Conservation (phyloP, 2,329 filamentous ascomycete species). For the Fusarium nodosum region DNA sequence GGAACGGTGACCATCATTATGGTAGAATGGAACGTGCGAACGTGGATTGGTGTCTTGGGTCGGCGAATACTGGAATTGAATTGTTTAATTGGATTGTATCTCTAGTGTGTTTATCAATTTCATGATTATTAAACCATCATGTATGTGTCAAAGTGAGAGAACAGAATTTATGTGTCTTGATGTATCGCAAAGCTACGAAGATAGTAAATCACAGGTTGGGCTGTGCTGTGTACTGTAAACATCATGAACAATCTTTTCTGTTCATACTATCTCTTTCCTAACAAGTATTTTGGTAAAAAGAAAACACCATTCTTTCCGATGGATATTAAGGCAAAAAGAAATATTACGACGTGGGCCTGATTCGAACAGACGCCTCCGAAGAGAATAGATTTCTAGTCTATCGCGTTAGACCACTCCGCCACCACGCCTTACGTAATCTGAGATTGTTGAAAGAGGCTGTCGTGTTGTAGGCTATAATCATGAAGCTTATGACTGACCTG, state of each 20-base stretch:
- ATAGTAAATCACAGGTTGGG: too few species aligned
- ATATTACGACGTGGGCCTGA: background rate
- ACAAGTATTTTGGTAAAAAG: too few species aligned
- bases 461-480: background rate
- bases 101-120: background rate
- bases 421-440: slow-evolving; percentile 1
- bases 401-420: slow-evolving; percentile 4
- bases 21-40: slow-evolving; percentile 8
- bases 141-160: background rate
- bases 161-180: background rate
- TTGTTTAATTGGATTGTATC: background rate
- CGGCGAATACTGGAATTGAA: background rate
- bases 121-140: background rate
- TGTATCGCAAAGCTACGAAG: too few species aligned
- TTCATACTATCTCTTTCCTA: too few species aligned
- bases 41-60: background rate
- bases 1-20: too few species aligned
- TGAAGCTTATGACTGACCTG: too few species aligned
- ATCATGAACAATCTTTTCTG: too few species aligned
- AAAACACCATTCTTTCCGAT: too few species aligned
- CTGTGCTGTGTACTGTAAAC: too few species aligned
- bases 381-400: slow-evolving; percentile 6
- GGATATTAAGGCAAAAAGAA: background rate
- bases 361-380: slow-evolving; percentile 5
- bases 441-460: background rate